phyloP scores from a whole-genome alignment of 2,329 filamentous ascomycete species.

The Fusarium succisae region DNA sequence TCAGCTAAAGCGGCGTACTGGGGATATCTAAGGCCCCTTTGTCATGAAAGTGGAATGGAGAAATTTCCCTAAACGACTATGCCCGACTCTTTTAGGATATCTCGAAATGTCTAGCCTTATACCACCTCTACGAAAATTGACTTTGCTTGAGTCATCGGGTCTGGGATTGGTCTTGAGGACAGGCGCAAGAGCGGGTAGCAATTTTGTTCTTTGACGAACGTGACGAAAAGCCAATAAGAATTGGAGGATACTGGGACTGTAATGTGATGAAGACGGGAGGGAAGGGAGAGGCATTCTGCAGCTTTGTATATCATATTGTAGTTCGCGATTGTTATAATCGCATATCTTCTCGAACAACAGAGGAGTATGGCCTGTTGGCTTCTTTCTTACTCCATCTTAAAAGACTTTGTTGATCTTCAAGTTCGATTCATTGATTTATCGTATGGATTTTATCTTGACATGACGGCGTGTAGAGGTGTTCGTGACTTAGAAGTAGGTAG shows the following conservation, averaged over 20 bases:
- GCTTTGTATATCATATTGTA: slow-evolving; percentile 43
- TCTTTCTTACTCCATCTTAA: slow-evolving; percentile 22
- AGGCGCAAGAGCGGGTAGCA: slow-evolving; percentile 17
- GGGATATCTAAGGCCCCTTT: slow-evolving; percentile 4
- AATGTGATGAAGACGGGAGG: slow-evolving; percentile 31
- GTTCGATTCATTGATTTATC: slow-evolving; percentile 3
- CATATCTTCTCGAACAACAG: slow-evolving; percentile 24
- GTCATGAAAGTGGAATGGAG: slow-evolving; percentile 15
- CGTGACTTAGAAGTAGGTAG: slow-evolving; percentile 54
- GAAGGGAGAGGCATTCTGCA: slow-evolving; percentile 19
- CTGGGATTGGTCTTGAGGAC: slow-evolving; percentile 6
- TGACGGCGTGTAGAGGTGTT: slow-evolving; percentile 1
- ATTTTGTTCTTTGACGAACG: slow-evolving; percentile 34
- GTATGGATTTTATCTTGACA: slow-evolving; percentile 13
- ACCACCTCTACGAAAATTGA: slow-evolving; percentile 23
- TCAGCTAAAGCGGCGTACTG: slow-evolving; percentile 17
- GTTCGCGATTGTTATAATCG: slow-evolving; percentile 39
- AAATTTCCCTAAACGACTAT: slow-evolving; percentile 17
- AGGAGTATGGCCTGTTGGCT: slow-evolving; percentile 25
- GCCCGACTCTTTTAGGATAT: slow-evolving; percentile 13
- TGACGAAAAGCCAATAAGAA: slow-evolving; percentile 35
- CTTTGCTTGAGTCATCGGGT: slow-evolving; percentile 15
- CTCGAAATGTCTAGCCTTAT: slow-evolving; percentile 20
- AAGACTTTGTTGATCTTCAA: slow-evolving; percentile 12
- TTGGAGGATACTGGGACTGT: slow-evolving; percentile 21